These are phyloP conservation scores for Phialophora tarda DNA, from an alignment of 2,329 filamentous ascomycete species.

Conservation along the genomic window DNA sequence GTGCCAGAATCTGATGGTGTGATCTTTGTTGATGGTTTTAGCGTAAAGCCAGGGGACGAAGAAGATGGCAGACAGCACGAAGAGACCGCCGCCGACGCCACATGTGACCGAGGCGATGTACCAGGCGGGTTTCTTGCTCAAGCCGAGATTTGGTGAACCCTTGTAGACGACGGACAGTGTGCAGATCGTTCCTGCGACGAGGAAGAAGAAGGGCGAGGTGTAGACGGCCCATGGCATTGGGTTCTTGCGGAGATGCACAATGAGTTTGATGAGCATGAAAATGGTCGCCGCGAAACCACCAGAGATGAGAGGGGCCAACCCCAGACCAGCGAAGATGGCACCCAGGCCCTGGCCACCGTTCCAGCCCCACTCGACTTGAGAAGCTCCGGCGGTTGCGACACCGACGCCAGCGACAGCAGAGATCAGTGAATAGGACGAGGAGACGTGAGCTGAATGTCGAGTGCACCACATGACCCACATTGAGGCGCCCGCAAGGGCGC, in stretches of 20 bases:
- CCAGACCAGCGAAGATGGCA: constrained; percentile 73
- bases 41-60: constrained; percentile 74
- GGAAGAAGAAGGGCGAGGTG: constrained; percentile 76
- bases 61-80: constrained; percentile 67
- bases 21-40: constrained; percentile 71
- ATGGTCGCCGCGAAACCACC: constrained; percentile 69
- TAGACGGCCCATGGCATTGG: constrained; percentile 75
- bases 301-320: constrained; percentile 72
- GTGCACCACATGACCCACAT: constrained; percentile 84
- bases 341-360: constrained; percentile 70
- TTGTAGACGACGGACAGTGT: constrained; percentile 79
- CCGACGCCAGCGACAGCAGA: constrained; percentile 72
- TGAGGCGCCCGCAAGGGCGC: constrained; percentile 67
- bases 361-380: constrained; percentile 71
- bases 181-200: constrained; percentile 74
- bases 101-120: constrained; percentile 71
- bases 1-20: constrained; percentile 67
- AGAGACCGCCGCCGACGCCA: constrained; percentile 66
- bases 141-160: constrained; percentile 71
- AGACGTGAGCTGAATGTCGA: constrained; percentile 72
- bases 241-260: constrained; percentile 74
- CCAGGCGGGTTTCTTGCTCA: constrained; percentile 69
- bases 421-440: constrained; percentile 73
- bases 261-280: constrained; percentile 73
- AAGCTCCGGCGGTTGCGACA: constrained; percentile 68